These are phyloP conservation scores for Exserohilum rostratum DNA, from an alignment of 2,329 filamentous ascomycete species.

Conservation along the genomic window DNA sequence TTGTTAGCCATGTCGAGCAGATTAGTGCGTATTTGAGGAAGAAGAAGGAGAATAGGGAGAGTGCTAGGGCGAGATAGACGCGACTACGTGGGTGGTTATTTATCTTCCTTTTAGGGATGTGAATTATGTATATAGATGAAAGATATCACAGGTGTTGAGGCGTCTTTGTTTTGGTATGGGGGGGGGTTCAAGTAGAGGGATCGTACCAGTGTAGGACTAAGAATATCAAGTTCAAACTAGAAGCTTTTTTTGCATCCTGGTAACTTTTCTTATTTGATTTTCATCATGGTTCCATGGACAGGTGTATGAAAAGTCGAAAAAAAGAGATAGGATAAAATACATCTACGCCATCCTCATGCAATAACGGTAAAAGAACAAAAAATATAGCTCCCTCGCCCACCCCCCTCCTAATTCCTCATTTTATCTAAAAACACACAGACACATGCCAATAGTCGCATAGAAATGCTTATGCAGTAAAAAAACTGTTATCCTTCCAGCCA, in stretches of 20 bases:
- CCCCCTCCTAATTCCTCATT: no score
- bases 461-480: background rate
- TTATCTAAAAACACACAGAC: no score
- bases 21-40: constrained; percentile 78
- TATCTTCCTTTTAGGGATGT: background rate
- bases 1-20: constrained; percentile 89
- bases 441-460: no score
- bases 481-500: background rate
- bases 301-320: background rate
- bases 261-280: background rate
- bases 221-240: no score
- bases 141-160: background rate
- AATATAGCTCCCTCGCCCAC: no score
- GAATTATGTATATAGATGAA: background rate
- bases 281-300: no score
- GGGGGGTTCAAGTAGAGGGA: background rate
- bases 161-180: background rate
- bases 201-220: no score
- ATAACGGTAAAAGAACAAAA: no score
- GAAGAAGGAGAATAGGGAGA: constrained; percentile 31
- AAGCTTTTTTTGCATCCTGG: background rate
- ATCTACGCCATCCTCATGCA: no score
- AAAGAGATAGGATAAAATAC: no score
- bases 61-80: constrained; percentile 5
- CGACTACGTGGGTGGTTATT: no score